These are phyloP conservation scores for Aspergillus chevalieri DNA, from an alignment of 2,329 filamentous ascomycete genomes.

Conservation along the genomic window DNA sequence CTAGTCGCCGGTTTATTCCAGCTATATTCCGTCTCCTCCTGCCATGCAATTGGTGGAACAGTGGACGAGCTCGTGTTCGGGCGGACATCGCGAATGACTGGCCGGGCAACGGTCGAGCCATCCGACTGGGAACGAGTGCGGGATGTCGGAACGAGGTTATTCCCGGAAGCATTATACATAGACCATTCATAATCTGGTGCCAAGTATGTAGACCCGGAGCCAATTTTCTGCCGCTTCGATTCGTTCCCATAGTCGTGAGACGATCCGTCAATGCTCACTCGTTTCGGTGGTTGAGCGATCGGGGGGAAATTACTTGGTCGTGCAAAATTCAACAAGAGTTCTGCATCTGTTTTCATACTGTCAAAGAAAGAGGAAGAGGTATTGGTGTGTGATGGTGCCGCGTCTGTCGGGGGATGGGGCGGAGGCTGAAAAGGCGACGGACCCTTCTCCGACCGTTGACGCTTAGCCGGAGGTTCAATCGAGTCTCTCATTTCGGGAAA, in stretches of 20 bases:
- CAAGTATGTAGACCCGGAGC: conserved; percentile 12
- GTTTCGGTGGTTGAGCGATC: conserved; percentile 17
- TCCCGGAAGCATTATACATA: conserved; percentile 7
- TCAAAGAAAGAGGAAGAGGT: conserved; percentile 25
- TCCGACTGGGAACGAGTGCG: conserved; percentile 39
- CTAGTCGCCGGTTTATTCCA: conserved; percentile 12
- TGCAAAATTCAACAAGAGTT: conserved; percentile 42
- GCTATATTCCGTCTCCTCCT: conserved; percentile 20
- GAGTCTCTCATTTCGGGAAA: conserved; percentile 25
- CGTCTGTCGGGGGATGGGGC: conserved; percentile 20
- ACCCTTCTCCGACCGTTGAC: conserved; percentile 54
- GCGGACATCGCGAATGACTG: conserved; percentile 28
- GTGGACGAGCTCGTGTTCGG: conserved; percentile 36
- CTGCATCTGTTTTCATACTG: conserved; percentile 44
- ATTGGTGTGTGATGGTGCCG: conserved; percentile 21
- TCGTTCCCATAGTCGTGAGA: conserved; percentile 16
- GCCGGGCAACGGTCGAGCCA: conserved; percentile 35
- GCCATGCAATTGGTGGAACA: conserved; percentile 28
- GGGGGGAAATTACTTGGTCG: conserved; percentile 32
- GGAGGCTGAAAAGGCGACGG: conserved; percentile 36
- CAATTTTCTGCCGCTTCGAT: conserved; percentile 16
- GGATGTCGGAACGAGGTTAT: conserved; percentile 22
- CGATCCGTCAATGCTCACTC: conserved; percentile 28
- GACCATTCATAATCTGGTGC: conserved; percentile 13
- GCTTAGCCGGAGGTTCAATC: conserved; percentile 51